A percentile compares a stretch with the other conserved stretches of the same genome.
Evolutionary conservation across 768 basidiomycete genomes (phyloP).

Genomic region (Tulasnella sp.): DNA sequence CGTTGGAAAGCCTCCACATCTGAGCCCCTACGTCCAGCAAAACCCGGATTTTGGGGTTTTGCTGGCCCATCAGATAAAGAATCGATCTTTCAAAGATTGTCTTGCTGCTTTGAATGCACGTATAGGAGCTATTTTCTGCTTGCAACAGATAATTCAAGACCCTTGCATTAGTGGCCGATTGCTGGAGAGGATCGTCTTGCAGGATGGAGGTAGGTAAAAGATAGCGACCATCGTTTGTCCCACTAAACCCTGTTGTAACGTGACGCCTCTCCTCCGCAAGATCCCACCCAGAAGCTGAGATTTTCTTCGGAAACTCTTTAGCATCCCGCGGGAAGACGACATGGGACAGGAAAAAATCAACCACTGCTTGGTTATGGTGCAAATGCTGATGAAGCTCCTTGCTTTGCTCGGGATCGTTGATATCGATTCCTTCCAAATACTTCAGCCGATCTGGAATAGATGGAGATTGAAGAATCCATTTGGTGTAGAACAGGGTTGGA

Average conservation of each 20-base stretch:
- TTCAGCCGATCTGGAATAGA: constrained; percentile 22
- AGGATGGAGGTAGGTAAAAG: constrained; percentile 24
- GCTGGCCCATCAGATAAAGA: constrained; percentile 22
- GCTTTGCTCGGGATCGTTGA: not conserved
- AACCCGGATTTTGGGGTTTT: constrained; percentile 31
- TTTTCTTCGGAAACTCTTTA: constrained; percentile 37
- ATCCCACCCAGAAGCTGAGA: constrained; percentile 42
- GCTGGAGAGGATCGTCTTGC: not conserved
- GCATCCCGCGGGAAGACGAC: constrained; percentile 4
- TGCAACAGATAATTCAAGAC: constrained; percentile 12
- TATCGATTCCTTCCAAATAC: not conserved
- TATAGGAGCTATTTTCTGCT: constrained; percentile 14
- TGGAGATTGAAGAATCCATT: not conserved
- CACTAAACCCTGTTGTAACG: constrained; percentile 40
- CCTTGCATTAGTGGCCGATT: constrained; percentile 18
- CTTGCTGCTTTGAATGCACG: not conserved
- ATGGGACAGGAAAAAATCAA: not conserved
- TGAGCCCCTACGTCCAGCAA: constrained; percentile 46
- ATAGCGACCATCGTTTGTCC: constrained; percentile 24
- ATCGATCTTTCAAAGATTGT: constrained; percentile 20
- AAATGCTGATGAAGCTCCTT: not conserved
- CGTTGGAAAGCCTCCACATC: constrained; percentile 39
- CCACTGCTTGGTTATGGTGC: not conserved
- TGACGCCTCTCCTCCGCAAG: constrained; percentile 30
- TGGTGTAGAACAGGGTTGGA: not conserved